Evolutionary conservation across 257 asterid genomes (phyloP), one percentile per base, ranked within the genome.

Genomic region (Solanum pimpinellifolium): DNA sequence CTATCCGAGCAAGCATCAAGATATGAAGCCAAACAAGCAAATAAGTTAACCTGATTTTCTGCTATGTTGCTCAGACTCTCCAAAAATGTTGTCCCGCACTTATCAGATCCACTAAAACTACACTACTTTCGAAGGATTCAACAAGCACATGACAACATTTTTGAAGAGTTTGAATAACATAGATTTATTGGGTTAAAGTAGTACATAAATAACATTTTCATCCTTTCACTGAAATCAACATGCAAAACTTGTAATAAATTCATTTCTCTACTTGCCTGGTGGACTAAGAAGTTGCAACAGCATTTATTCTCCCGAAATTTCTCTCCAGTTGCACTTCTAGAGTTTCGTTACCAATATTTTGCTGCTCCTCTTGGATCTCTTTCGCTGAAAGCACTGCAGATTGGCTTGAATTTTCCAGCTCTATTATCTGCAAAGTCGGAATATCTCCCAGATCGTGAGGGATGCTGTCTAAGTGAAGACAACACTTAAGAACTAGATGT

Each of bases 351-450:
- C 93, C 89, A 4, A 72, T 10, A 21, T 83, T 83, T 21, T 62
- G 60, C 75, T 91, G 93, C 59, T 69, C 91, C 68, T 90, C 47
- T 83, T 62, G 86, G 74, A 91, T 89, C 46, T 84, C 27, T 21
- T 27, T 88, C 21, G 90, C 92, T 16, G 89, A 84, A 46, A 25
- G 56, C 42, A 39, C 62, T 2, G 39, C 84, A 49, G 59, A 56
- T 5, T 46, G 20, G 29, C 74, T 82, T 52, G 87, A 90, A 20
- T 44, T 13, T 29, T 81, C 74, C 68, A 90, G 83, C 65, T 90
- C 89, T n/a, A 92, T 83, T 68, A 78, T 37, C 65, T 86, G 73
- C 14, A 90, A 89, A 16, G 88, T 86, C 1, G 88, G 42, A 80
- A 92, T 83, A 1, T 88, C 91, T 31, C 90, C 90, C 13, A 90